Evolutionary conservation across 2,329 filamentous ascomycete genomes (phyloP).

Genomic region (Colletotrichum eremochloae): DNA sequence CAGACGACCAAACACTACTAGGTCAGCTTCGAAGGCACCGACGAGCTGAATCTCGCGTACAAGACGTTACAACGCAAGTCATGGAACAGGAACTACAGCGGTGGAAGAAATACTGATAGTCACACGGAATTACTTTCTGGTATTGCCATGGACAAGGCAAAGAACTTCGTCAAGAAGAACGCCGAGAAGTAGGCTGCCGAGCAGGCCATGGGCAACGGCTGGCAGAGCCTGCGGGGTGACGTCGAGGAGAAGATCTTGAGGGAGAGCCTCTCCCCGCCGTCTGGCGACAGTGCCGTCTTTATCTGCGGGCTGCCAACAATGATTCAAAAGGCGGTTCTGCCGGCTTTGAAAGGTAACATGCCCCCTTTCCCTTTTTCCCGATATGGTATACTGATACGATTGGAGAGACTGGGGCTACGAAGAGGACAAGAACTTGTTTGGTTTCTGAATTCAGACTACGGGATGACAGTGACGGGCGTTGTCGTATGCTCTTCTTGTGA

Average conservation of each 20-base stretch:
- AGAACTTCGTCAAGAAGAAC: conserved; percentile 49
- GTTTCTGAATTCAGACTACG: conserved; percentile 49
- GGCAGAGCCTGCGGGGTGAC: conserved; percentile 56
- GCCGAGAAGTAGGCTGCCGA: conserved; percentile 57
- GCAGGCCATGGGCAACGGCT: conserved; percentile 47
- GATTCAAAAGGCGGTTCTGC: conserved; percentile 65
- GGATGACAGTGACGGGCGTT: background rate
- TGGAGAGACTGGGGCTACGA: conserved; percentile 56
- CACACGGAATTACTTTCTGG: too few species aligned
- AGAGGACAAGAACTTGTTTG: conserved; percentile 60
- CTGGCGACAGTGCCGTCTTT: conserved; percentile 57
- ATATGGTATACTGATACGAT: conserved; percentile 3
- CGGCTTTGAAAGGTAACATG: conserved; percentile 55
- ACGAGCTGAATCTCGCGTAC: too few species aligned
- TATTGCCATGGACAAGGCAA: too few species aligned
- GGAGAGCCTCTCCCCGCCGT: conserved; percentile 57
- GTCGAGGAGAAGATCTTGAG: conserved; percentile 58
- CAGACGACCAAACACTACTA: too few species aligned
- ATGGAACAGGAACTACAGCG: too few species aligned
- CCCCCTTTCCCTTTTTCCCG: background rate
- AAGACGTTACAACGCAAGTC: too few species aligned
- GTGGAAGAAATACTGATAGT: too few species aligned
- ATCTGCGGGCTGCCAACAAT: conserved; percentile 64
- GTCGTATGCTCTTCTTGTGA: background rate
- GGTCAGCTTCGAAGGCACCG: too few species aligned